phyloP scores from a whole-genome alignment of 2,329 filamentous ascomycete species.

The Aspergillus aculeatus region DNA sequence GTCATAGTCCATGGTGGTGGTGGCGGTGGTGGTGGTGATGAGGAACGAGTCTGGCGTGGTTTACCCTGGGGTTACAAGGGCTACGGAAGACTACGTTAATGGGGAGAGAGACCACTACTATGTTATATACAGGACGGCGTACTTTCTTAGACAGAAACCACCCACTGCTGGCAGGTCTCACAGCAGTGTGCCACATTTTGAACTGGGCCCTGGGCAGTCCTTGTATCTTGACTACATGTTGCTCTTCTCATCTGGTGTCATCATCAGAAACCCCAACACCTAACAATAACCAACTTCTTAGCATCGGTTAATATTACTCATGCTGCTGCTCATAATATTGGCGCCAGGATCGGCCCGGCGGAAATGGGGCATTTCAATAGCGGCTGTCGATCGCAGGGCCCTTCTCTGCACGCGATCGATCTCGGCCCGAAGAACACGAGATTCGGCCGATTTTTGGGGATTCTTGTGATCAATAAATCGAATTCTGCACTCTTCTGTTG shows the following conservation, averaged over 20 bases:
- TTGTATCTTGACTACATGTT: background rate
- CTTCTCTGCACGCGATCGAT: background rate
- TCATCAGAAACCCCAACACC: too few species aligned
- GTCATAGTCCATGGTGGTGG: constrained; percentile 1
- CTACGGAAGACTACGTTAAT: background rate
- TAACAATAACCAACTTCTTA: too few species aligned
- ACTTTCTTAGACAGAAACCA: background rate
- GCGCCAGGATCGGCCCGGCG: constrained; percentile 5
- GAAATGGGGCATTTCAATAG: constrained; percentile 1
- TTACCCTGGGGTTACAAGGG: background rate
- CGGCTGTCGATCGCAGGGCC: background rate
- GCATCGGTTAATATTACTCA: background rate
- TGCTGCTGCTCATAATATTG: background rate
- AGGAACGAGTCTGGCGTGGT: background rate
- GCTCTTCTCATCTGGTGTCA: too few species aligned
- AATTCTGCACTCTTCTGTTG: background rate
- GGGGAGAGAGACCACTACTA: too few species aligned
- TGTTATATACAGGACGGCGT: too few species aligned
- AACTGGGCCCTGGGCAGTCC: background rate
- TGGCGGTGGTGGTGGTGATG: too few species aligned
- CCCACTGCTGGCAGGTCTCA: background rate
- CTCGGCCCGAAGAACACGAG: background rate
- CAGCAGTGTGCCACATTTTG: background rate
- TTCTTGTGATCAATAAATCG: background rate
- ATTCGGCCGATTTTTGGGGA: background rate